These are phyloP conservation scores for Lentinula sp. DNA, from an alignment of 768 basidiomycete genomes.

Conservation along the genomic window DNA sequence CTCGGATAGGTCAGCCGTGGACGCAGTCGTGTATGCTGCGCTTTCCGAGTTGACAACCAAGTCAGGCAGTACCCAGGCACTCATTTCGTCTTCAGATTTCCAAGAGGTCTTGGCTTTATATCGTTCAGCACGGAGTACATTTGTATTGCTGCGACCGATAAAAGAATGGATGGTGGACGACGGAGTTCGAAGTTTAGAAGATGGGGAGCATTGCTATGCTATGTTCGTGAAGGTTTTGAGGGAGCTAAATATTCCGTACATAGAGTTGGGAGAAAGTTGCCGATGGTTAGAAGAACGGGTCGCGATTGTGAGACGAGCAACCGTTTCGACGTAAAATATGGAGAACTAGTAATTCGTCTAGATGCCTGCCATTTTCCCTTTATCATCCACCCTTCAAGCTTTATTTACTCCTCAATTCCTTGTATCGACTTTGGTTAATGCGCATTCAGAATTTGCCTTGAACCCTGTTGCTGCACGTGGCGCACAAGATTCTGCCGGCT, in stretches of 20 bases:
- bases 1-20: constrained; percentile 61
- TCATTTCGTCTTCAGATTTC: constrained; percentile 33
- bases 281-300: constrained; percentile 35
- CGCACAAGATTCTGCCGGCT: not conserved
- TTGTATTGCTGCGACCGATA: constrained; percentile 52
- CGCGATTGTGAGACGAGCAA: not conserved
- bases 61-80: constrained; percentile 19
- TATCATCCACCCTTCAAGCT: too few relatives aligned
- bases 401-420: too few relatives aligned
- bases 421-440: too few relatives aligned
- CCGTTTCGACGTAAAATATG: too few relatives aligned
- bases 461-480: not conserved
- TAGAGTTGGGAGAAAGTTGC: constrained; percentile 38
- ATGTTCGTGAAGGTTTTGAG: constrained; percentile 33
- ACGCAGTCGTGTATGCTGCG: constrained; percentile 52
- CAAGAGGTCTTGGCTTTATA: constrained; percentile 36
- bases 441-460: too few relatives aligned
- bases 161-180: constrained; percentile 59
- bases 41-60: constrained; percentile 27
- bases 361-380: too few relatives aligned
- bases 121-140: constrained; percentile 27
- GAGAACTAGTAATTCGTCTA: too few relatives aligned
- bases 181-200: constrained; percentile 51
- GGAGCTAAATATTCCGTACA: constrained; percentile 36
- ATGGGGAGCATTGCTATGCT: constrained; percentile 32